Evolutionary conservation across 768 basidiomycete genomes (phyloP).

Genomic region (Hericium coralloides): DNA sequence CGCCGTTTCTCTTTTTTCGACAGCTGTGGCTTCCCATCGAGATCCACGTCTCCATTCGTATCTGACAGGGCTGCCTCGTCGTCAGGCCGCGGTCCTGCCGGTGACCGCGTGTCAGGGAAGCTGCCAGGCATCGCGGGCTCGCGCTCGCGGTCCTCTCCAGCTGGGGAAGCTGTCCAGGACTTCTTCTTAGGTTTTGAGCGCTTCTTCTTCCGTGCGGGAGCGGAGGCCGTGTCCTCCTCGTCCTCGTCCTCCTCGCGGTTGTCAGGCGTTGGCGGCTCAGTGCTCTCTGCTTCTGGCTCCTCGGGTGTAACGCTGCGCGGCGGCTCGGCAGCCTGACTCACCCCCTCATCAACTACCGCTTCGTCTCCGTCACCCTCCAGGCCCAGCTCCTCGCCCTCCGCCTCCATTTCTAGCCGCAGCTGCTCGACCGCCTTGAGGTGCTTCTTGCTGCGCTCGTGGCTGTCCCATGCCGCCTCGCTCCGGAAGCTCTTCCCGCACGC

Average conservation of each 20-base stretch:
- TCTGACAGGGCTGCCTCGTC: conserved; percentile 9
- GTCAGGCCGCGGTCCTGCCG: background rate
- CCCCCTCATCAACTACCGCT: background rate
- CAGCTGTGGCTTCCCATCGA: conserved; percentile 21
- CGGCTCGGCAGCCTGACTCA: background rate
- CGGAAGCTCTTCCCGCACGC: conserved; percentile 85
- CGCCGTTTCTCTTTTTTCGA: conserved; percentile 81
- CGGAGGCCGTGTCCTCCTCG: background rate
- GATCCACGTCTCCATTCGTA: conserved; percentile 2
- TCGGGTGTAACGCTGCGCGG: background rate
- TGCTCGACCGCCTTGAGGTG: conserved; percentile 83
- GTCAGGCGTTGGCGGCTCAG: background rate
- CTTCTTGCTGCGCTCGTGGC: conserved; percentile 93
- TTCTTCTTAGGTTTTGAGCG: conserved; percentile 10
- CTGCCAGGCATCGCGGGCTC: background rate
- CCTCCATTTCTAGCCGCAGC: conserved; percentile 67
- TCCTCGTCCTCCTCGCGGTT: background rate
- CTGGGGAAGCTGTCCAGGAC: conserved; percentile 8
- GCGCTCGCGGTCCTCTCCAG: background rate
- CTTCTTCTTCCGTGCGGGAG: conserved; percentile 12
- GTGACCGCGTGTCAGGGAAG: background rate
- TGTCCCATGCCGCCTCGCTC: conserved; percentile 91
- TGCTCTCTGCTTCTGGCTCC: background rate
- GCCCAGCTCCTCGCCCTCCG: conserved; percentile 61
- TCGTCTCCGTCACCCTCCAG: conserved; percentile 20